A percentile compares a stretch with the other conserved stretches of the same genome.
These are phyloP conservation scores for Paxillus involutus DNA, from an alignment of 768 basidiomycete genomes.

Conservation along the genomic window DNA sequence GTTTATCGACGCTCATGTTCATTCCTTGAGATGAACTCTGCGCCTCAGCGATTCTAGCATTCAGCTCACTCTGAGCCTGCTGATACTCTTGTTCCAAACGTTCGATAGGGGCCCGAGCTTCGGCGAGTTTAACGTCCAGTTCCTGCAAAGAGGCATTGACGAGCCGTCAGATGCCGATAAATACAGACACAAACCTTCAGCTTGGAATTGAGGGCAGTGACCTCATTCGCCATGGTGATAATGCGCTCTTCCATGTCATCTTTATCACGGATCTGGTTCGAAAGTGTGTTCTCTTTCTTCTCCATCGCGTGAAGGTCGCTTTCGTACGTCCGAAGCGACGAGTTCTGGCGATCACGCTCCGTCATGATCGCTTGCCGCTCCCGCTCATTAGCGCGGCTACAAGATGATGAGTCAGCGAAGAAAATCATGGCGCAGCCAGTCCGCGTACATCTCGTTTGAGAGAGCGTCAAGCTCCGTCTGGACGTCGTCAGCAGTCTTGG, in stretches of 20 bases:
- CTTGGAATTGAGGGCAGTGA: conserved; percentile 40
- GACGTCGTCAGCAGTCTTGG: conserved; percentile 83
- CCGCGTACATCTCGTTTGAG: conserved; percentile 60
- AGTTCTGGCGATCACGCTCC: conserved; percentile 64
- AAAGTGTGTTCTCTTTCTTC: conserved; percentile 56
- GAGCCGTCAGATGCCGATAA: background rate
- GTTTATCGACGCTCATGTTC: conserved; percentile 60
- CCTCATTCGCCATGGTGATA: conserved; percentile 57
- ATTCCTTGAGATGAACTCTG: conserved; percentile 63
- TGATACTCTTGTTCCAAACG: conserved; percentile 57
- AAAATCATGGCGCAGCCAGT: background rate
- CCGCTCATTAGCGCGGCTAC: conserved; percentile 64
- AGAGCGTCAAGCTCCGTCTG: conserved; percentile 73
- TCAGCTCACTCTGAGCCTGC: conserved; percentile 48
- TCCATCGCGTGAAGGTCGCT: conserved; percentile 63
- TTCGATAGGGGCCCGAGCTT: conserved; percentile 65
- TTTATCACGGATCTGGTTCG: conserved; percentile 59
- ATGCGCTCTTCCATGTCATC: conserved; percentile 55
- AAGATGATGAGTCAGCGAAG: background rate
- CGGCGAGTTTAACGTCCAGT: conserved; percentile 56
- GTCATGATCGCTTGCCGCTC: conserved; percentile 54
- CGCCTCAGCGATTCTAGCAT: conserved; percentile 47
- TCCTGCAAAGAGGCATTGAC: conserved; percentile 43
- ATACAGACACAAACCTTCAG: conserved; percentile 45
- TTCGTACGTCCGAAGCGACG: conserved; percentile 53